Conservation (phyloP, 495 filamentous ascomycete species). For the Penicillium soppii region DNA sequence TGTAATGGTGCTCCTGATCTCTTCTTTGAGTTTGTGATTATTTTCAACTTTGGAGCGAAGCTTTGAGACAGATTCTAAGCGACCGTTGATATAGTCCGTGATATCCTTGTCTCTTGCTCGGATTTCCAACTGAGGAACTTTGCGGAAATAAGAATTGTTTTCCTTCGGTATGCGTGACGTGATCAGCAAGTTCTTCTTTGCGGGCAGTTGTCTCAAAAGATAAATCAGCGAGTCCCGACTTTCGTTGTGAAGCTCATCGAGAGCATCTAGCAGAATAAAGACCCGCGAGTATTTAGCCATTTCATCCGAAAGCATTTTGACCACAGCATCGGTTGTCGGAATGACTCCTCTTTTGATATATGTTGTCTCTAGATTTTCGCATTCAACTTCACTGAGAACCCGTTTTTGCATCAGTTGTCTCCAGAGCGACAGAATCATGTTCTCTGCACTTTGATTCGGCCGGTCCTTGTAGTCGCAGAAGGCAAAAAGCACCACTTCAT, state of each 20-base stretch:
- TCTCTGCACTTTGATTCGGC: background rate
- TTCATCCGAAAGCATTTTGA: background rate
- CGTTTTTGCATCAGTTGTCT: conserved; percentile 2
- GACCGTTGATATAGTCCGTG: conserved; percentile 1
- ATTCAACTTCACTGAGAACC: background rate
- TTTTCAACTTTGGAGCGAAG: background rate
- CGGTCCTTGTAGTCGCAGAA: conserved; percentile 5
- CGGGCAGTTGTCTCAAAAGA: background rate
- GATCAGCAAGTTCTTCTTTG: background rate
- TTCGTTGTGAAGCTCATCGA: conserved; percentile 1
- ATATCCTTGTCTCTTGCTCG: conserved; percentile 2
- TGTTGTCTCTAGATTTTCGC: background rate
- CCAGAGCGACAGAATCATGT: background rate
- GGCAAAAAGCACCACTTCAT: conserved; percentile 1
- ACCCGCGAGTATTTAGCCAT: background rate
- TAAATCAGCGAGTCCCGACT: background rate
- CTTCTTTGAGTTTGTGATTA: background rate
- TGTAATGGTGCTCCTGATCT: conserved; percentile 25
- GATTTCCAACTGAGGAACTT: conserved; percentile 1
- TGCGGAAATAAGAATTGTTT: background rate
- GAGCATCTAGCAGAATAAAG: background rate
- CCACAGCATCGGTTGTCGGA: background rate
- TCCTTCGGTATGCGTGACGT: conserved; percentile 2
- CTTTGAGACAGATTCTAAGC: background rate
- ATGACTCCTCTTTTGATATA: background rate